Conservation (phyloP, 75 land plant species). For the Cunninghamia lanceolata region DNA sequence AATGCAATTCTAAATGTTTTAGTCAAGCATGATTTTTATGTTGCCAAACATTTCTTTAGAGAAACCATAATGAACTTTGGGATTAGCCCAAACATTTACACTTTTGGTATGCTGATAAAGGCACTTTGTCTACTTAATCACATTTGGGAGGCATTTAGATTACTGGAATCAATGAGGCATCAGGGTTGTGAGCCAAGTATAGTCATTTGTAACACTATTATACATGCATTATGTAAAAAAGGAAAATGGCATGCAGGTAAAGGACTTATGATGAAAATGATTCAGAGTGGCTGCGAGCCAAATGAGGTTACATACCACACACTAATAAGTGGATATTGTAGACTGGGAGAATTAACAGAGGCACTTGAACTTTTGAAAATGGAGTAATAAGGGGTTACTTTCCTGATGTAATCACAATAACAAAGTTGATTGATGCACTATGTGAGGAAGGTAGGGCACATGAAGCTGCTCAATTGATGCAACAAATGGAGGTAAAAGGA, state of each 20-base stretch:
- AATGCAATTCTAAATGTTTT: conserved; percentile 53
- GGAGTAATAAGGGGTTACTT: conserved; percentile 37
- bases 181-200: conserved; percentile 36
- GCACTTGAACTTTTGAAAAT: conserved; percentile 71
- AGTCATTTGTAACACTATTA: conserved; percentile 63
- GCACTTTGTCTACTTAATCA: conserved; percentile 58
- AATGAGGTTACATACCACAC: conserved; percentile 64
- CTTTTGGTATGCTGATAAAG: conserved; percentile 62
- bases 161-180: conserved; percentile 43
- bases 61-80: conserved; percentile 34
- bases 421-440: conserved; percentile 44
- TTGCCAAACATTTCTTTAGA: conserved; percentile 49
- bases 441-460: conserved; percentile 37
- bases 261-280: conserved; percentile 51
- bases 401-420: conserved; percentile 52
- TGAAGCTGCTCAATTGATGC: conserved; percentile 51
- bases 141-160: conserved; percentile 53
- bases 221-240: conserved; percentile 55
- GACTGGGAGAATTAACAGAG: conserved; percentile 45
- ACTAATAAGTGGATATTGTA: conserved; percentile 63
- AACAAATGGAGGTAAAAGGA: conserved; percentile 43
- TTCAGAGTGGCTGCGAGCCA: conserved; percentile 30
- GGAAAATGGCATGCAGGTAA: conserved; percentile 57
- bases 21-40: conserved; percentile 45
- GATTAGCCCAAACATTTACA: conserved; percentile 29